Base-by-base conservation (phyloP, 495 filamentous ascomycete genomes). In the Penicillium ochrochloron region DNA sequence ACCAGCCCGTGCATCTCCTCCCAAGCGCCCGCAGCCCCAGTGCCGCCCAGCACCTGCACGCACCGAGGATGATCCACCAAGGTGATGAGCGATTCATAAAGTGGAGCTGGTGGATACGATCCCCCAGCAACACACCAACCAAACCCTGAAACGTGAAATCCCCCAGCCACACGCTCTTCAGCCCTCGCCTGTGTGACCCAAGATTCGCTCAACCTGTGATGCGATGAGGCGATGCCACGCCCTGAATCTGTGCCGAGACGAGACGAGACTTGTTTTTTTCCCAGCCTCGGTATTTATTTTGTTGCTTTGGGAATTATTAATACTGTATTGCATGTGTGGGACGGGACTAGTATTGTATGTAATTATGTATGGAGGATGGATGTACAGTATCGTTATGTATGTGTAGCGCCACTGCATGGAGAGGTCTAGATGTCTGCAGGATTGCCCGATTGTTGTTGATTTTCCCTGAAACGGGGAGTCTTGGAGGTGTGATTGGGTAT, bases 371-470 rank as follows among this genome's bases (percentile, higher is more conserved):
- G 12, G 12, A 35, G 7, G 7, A 35, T 35, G 33, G 5, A 23
- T 19, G 42, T 42, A 53, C 15, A 9, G n/a, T n/a, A n/a, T n/a
- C n/a, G n/a, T n/a, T 46, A 23, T 23, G 19, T 37, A 27, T 25
- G 25, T 54, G 33, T 56, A 21, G 25, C 53, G 53, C 29, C 33
- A 19, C 33, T 15, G 5, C 25, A 14, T 56, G 53, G 37, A 17
- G 31, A 56, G 63, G 63, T 69, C 66, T 69, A 69, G 66, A 68
- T 59, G 23, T 44, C 48, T 68, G 66, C 66, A 68, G 48, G 59
- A 54, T 57, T 21, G 66, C 58, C 58, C 39, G 25, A 54, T 17
- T 59, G 15, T 17, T 59, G 15, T 14, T 17, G 50, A 8, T 29
- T 29, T 29, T 23, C 8, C 39, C 17, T 41, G 3, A 33, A 58